These are phyloP conservation scores for Calonectria leucothoes DNA, from an alignment of 2,329 filamentous ascomycete species.

Conservation along the genomic window DNA sequence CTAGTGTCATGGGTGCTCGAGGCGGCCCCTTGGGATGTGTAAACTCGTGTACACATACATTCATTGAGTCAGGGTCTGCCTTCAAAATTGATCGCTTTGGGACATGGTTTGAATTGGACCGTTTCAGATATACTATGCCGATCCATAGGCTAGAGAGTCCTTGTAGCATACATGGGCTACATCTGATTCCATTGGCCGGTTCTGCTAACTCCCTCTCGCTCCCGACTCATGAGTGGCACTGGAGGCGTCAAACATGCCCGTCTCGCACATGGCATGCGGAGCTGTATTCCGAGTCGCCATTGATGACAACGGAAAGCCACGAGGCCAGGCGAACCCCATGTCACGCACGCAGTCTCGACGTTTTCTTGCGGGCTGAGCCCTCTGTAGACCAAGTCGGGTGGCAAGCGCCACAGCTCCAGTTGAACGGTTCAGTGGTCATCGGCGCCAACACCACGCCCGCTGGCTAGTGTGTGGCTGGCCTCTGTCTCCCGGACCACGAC, in stretches of 20 bases:
- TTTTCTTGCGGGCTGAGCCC: conserved; percentile 18
- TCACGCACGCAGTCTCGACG: neutral
- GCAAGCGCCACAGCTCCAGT: conserved; percentile 29
- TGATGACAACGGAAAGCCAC: conserved; percentile 4
- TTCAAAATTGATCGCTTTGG: neutral
- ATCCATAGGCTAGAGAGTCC: conserved; percentile 17
- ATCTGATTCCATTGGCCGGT: conserved; percentile 9
- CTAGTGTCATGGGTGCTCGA: conserved; percentile 18
- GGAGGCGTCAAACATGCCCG: conserved; percentile 8
- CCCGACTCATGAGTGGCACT: neutral
- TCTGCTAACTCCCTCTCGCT: neutral
- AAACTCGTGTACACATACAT: neutral
- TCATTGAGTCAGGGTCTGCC: conserved; percentile 13
- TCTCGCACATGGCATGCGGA: neutral
- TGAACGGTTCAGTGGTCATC: conserved; percentile 39
- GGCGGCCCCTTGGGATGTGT: neutral
- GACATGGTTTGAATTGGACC: conserved; percentile 12
- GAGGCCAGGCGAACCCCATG: neutral
- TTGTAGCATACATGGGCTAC: conserved; percentile 3
- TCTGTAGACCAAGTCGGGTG: conserved; percentile 8
- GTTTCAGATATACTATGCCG: conserved; percentile 21
- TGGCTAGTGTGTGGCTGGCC: conserved; percentile 31
- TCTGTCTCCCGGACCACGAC: conserved; percentile 16
- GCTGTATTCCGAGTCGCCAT: neutral
- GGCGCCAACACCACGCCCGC: conserved; percentile 17